Evolutionary conservation across 805 yeast species (phyloP).

Genomic region (Ogataea parapolymorpha): DNA sequence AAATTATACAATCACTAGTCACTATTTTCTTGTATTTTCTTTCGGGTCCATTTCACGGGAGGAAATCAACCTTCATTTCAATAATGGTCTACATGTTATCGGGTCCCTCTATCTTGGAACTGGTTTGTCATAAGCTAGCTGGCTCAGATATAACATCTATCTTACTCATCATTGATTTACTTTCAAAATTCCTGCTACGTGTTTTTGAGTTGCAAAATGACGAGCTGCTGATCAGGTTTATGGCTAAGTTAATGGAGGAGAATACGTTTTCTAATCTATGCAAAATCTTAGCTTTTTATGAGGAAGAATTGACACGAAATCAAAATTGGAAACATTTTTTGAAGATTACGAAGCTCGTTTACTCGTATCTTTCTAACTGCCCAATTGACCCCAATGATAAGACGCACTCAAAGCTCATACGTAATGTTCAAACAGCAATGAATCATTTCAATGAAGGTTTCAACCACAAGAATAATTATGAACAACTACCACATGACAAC

Average conservation of each 20-base stretch:
- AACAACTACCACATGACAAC: too few species aligned
- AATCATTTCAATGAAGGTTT: too few species aligned
- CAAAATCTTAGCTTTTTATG: too few species aligned
- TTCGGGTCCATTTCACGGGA: conserved; percentile 41
- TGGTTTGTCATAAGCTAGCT: neutral
- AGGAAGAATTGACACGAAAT: too few species aligned
- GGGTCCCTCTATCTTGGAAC: neutral
- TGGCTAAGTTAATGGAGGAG: conserved; percentile 42
- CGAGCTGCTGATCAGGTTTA: conserved; percentile 38
- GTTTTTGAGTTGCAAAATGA: conserved; percentile 41
- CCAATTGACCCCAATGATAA: too few species aligned
- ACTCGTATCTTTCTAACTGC: too few species aligned
- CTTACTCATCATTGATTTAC: conserved; percentile 42
- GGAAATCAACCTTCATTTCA: conserved; percentile 24
- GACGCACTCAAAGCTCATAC: too few species aligned
- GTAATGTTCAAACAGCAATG: too few species aligned
- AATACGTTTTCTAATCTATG: too few species aligned
- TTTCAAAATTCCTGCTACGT: conserved; percentile 42
- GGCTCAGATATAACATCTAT: conserved; percentile 30
- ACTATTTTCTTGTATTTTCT: conserved; percentile 36
- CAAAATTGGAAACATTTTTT: too few species aligned
- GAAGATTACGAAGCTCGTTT: too few species aligned
- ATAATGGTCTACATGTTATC: neutral
- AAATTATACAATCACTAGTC: conserved; percentile 24
- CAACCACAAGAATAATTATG: too few species aligned